Conservation (phyloP, 768 basidiomycete genomes). For the Ramaria rubella region DNA sequence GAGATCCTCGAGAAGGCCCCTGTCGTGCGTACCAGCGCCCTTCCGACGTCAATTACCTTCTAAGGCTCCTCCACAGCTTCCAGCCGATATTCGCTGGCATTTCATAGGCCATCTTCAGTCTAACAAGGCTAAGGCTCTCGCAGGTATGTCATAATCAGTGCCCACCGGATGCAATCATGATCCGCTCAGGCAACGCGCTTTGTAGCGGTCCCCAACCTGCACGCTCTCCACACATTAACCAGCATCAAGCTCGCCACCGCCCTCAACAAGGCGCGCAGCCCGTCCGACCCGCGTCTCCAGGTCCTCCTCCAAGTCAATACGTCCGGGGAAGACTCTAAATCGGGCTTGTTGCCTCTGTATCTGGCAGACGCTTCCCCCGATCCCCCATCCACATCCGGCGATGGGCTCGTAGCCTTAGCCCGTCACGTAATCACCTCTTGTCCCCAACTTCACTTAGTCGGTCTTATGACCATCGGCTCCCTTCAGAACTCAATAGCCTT, state of each 20-base stretch:
- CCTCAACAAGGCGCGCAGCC: slow-evolving; percentile 65
- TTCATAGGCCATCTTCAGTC: slow-evolving; percentile 93
- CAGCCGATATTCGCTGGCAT: slow-evolving; percentile 87
- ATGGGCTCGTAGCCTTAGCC: slow-evolving; percentile 56
- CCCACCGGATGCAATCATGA: too few relatives aligned
- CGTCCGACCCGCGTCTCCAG: slow-evolving; percentile 52
- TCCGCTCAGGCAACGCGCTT: background rate
- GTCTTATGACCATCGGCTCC: slow-evolving; percentile 96
- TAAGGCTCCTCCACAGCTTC: slow-evolving; percentile 49
- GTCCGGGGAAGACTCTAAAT: slow-evolving; percentile 86
- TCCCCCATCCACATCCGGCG: slow-evolving; percentile 26
- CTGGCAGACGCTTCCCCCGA: slow-evolving; percentile 13
- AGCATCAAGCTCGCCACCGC: slow-evolving; percentile 74
- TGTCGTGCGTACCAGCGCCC: slow-evolving; percentile 38
- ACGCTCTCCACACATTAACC: slow-evolving; percentile 79
- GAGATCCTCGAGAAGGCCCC: slow-evolving; percentile 84
- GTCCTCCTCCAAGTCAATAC: slow-evolving; percentile 94
- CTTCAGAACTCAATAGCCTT: slow-evolving; percentile 57
- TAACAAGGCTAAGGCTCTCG: slow-evolving; percentile 88
- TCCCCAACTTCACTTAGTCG: slow-evolving; percentile 67
- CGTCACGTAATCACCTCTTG: slow-evolving; percentile 64
- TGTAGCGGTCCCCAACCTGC: slow-evolving; percentile 81
- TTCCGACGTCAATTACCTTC: background rate
- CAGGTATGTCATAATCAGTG: slow-evolving; percentile 52
- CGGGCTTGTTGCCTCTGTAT: slow-evolving; percentile 64